These are phyloP conservation scores for Colletotrichum zoysiae DNA, from an alignment of 2,329 filamentous ascomycete species.

Conservation along the genomic window DNA sequence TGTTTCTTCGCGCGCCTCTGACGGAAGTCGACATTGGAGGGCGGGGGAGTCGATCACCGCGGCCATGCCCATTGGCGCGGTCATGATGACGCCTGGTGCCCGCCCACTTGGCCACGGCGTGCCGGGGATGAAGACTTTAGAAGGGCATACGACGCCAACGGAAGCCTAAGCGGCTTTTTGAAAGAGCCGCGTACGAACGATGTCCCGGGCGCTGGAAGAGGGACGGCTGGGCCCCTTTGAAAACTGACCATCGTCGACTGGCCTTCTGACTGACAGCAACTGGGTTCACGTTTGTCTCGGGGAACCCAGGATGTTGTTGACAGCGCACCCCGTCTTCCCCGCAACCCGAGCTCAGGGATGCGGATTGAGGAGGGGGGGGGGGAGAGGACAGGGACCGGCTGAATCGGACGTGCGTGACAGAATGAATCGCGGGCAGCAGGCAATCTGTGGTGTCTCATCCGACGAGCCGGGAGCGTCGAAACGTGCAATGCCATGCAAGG, in stretches of 20 bases:
- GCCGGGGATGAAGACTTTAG: neutral
- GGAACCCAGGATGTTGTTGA: conserved; percentile 1
- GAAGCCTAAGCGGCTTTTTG: neutral
- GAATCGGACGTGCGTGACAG: conserved; percentile 9
- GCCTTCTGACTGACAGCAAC: neutral
- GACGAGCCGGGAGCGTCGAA: conserved; percentile 22
- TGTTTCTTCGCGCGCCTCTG: conserved; percentile 7
- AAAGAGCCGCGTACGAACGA: neutral
- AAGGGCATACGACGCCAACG: neutral
- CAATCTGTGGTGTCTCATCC: conserved; percentile 2
- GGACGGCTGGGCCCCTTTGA: no score
- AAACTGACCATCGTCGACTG: neutral
- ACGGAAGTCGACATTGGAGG: neutral
- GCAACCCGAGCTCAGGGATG: conserved; percentile 5
- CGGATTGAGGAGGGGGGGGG: neutral
- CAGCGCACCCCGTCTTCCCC: conserved; percentile 23
- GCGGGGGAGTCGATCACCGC: conserved; percentile 10
- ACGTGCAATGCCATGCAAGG: conserved; percentile 26
- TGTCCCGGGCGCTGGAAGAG: neutral
- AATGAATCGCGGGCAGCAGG: conserved; percentile 21
- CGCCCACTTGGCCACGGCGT: conserved; percentile 9
- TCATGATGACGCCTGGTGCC: conserved; percentile 34
- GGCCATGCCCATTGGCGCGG: conserved; percentile 13
- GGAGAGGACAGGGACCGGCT: neutral
- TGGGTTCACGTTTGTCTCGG: neutral